phyloP scores from a whole-genome alignment of 2,329 filamentous ascomycete genomes.

The Davidsoniella virescens region DNA sequence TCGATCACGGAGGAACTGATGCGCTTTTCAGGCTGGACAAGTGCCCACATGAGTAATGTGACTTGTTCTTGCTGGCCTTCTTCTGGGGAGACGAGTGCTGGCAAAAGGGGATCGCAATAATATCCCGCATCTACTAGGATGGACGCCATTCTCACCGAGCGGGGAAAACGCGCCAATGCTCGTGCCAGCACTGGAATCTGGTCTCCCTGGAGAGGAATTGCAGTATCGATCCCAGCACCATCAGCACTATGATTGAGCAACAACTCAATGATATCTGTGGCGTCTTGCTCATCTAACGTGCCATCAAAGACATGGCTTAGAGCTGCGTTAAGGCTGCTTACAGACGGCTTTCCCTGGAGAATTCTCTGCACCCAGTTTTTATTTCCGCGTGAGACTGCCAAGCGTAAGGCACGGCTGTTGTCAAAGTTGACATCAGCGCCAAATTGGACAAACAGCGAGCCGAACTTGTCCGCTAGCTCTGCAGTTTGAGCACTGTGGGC shows the following conservation, averaged over 20 bases:
- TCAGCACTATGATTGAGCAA: slow-evolving; percentile 26
- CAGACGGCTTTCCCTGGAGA: neutral
- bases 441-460: slow-evolving; percentile 23
- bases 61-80: slow-evolving; percentile 38
- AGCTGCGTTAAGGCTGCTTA: neutral
- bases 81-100: slow-evolving; percentile 23
- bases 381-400: slow-evolving; percentile 4
- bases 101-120: slow-evolving; percentile 35
- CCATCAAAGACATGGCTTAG: slow-evolving; percentile 3
- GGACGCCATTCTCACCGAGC: slow-evolving; percentile 34
- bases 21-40: slow-evolving; percentile 46
- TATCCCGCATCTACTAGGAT: slow-evolving; percentile 40
- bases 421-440: slow-evolving; percentile 33
- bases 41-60: slow-evolving; percentile 42
- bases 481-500: neutral
- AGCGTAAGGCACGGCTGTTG: slow-evolving; percentile 19
- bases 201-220: slow-evolving; percentile 24
- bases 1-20: slow-evolving; percentile 42
- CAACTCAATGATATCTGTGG: slow-evolving; percentile 15
- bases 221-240: slow-evolving; percentile 32
- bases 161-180: slow-evolving; percentile 37
- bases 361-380: neutral
- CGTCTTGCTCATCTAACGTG: neutral
- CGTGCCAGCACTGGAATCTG: slow-evolving; percentile 30
- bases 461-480: slow-evolving; percentile 3